These are phyloP conservation scores for Platanus orientalis DNA, from an alignment of 164 flowering plant genomes.

Conservation along the genomic window DNA sequence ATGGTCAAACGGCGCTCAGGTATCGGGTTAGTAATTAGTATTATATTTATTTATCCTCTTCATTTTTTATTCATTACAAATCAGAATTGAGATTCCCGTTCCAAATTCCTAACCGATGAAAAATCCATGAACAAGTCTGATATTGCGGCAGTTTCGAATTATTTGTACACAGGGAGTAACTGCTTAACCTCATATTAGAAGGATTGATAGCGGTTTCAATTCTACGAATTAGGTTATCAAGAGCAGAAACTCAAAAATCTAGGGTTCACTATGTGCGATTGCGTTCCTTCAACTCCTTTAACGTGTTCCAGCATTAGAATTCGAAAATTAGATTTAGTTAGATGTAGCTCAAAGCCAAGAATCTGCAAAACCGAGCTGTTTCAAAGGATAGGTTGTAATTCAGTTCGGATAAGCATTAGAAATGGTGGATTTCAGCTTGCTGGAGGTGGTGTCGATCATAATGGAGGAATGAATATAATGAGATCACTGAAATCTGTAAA, in stretches of 20 bases:
- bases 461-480: neutral
- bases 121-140: no score
- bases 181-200: no score
- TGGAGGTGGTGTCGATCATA: neutral
- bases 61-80: no score
- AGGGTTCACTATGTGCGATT: conserved; percentile 32
- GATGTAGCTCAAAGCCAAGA: conserved; percentile 1
- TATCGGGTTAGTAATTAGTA: no score
- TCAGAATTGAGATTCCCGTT: no score
- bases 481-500: conserved; percentile 3
- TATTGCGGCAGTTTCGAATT: no score
- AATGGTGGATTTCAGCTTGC: neutral
- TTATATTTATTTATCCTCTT: no score
- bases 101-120: no score
- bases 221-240: neutral
- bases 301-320: neutral
- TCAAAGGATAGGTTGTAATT: neutral
- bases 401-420: neutral
- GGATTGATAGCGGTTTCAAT: no score
- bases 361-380: neutral
- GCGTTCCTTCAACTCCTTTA: conserved; percentile 22
- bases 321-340: neutral
- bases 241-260: neutral
- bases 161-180: no score
- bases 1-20: no score